Percentiles rank a stretch among this genome's conserved stretches.
Conservation (phyloP, 116 monocot genomes). For the Trichopus zeylanicus region DNA sequence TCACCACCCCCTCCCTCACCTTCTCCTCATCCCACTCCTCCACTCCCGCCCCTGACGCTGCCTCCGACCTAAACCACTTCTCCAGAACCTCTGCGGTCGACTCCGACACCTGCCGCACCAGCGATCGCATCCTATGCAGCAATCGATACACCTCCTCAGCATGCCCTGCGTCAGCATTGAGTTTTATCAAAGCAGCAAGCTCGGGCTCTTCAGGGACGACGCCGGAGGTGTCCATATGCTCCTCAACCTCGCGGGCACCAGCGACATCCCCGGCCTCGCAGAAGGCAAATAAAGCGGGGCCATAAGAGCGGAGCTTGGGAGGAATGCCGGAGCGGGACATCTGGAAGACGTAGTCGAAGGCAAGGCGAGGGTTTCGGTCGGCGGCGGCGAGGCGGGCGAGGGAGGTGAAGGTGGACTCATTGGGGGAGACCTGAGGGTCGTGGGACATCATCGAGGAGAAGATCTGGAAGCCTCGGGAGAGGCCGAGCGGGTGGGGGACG, state of each 20-base stretch:
- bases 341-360: slow-evolving; percentile 50
- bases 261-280: slow-evolving; percentile 37
- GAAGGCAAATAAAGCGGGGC: slow-evolving; percentile 77
- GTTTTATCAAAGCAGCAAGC: slow-evolving; percentile 46
- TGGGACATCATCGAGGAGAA: slow-evolving; percentile 41
- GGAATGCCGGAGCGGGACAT: slow-evolving; percentile 49
- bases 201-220: slow-evolving; percentile 73
- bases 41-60: slow-evolving; percentile 40
- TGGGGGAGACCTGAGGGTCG: slow-evolving; percentile 37
- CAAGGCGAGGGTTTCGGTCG: too few species aligned
- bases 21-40: slow-evolving; percentile 59
- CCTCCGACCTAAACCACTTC: slow-evolving; percentile 61
- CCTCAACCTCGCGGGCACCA: slow-evolving; percentile 57
- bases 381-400: too few species aligned
- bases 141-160: too few species aligned
- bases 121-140: too few species aligned
- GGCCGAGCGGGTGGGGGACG: slow-evolving; percentile 8
- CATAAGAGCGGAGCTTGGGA: slow-evolving; percentile 60
- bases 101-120: too few species aligned
- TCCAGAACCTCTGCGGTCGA: slow-evolving; percentile 30
- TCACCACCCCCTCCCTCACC: slow-evolving; percentile 65
- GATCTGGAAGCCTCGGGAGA: slow-evolving; percentile 64
- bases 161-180: slow-evolving; percentile 24
- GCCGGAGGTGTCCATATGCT: slow-evolving; percentile 53
- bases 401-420: slow-evolving; percentile 85